Evolutionary conservation across 805 yeast genomes (phyloP).

Genomic region (Tanozyma kutaoensis): DNA sequence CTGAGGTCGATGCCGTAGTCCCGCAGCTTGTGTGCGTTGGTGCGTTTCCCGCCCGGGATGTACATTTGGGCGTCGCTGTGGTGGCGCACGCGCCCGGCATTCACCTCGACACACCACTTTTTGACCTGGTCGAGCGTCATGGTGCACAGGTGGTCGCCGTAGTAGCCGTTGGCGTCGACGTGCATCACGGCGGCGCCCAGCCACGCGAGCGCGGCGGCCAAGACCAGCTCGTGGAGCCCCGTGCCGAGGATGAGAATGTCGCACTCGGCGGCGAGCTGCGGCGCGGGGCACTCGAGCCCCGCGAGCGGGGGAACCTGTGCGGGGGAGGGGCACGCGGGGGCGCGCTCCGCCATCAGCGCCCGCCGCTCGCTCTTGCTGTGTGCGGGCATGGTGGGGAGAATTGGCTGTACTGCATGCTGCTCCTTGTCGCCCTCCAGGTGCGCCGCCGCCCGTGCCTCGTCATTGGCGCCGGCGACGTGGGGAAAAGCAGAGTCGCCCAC

Average conservation of each 20-base stretch:
- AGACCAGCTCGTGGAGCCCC: slow-evolving; percentile 74
- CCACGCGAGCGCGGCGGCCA: slow-evolving; percentile 95
- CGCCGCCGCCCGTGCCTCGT: slow-evolving; percentile 52
- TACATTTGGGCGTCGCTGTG: slow-evolving; percentile 68
- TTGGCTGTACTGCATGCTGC: neutral
- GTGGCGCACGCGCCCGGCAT: slow-evolving; percentile 27
- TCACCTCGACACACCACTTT: slow-evolving; percentile 69
- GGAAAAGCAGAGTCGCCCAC: slow-evolving; percentile 54
- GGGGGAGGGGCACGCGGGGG: slow-evolving; percentile 35
- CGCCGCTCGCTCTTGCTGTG: slow-evolving; percentile 25
- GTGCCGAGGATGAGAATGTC: slow-evolving; percentile 92
- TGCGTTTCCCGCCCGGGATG: slow-evolving; percentile 48
- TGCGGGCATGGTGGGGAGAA: neutral
- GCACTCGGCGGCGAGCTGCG: too few relatives aligned
- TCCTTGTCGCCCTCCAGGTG: slow-evolving; percentile 51
- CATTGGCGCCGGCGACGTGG: slow-evolving; percentile 74
- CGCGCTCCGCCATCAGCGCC: slow-evolving; percentile 56
- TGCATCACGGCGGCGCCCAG: slow-evolving; percentile 94
- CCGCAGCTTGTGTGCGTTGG: slow-evolving; percentile 38
- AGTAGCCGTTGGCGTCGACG: slow-evolving; percentile 70
- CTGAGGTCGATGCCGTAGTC: slow-evolving; percentile 82
- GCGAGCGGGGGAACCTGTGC: slow-evolving; percentile 55
- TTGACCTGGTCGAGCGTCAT: slow-evolving; percentile 76
- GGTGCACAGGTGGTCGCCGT: slow-evolving; percentile 84
- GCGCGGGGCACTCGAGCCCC: slow-evolving; percentile 67